A percentile compares a stretch with the other conserved stretches of the same genome.
Evolutionary conservation across 73 alveolate genomes (phyloP).

Genomic region (Tetrahymena malaccensis): DNA sequence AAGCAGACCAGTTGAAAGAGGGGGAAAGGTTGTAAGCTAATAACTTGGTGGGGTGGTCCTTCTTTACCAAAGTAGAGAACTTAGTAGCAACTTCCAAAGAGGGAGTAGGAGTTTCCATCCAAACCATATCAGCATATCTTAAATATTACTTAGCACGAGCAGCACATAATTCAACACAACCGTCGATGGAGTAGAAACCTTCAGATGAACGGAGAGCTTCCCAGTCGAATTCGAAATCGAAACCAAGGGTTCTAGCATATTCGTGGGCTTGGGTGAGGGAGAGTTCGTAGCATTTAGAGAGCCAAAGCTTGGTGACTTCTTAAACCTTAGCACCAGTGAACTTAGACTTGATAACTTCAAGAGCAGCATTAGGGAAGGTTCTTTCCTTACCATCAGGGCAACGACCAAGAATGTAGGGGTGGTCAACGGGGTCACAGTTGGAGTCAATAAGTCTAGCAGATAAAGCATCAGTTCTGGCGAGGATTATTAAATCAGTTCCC

Average conservation of each 20-base stretch:
- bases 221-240: slow-evolving; percentile 81
- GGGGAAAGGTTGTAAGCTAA: slow-evolving; percentile 87
- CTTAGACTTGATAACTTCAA: slow-evolving; percentile 45
- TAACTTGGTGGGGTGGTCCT: slow-evolving; percentile 54
- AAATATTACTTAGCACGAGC: slow-evolving; percentile 66
- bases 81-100: slow-evolving; percentile 69
- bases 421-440: slow-evolving; percentile 69
- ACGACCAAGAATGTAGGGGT: slow-evolving; percentile 73
- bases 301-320: slow-evolving; percentile 24
- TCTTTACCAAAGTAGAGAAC: slow-evolving; percentile 74
- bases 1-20: slow-evolving; percentile 74
- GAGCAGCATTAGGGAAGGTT: slow-evolving; percentile 53
- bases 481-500: slow-evolving; percentile 74
- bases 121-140: slow-evolving; percentile 69
- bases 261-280: slow-evolving; percentile 53
- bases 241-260: slow-evolving; percentile 62
- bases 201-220: slow-evolving; percentile 78
- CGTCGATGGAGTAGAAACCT: slow-evolving; percentile 80
- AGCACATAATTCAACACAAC: slow-evolving; percentile 74
- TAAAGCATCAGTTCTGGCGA: slow-evolving; percentile 89
- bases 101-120: slow-evolving; percentile 97
- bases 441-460: slow-evolving; percentile 81
- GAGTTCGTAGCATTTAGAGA: not conserved
- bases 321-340: slow-evolving; percentile 51
- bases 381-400: slow-evolving; percentile 10